Evolutionary conservation across 345 rosid species (phyloP).

Genomic region (Salix suchowensis): DNA sequence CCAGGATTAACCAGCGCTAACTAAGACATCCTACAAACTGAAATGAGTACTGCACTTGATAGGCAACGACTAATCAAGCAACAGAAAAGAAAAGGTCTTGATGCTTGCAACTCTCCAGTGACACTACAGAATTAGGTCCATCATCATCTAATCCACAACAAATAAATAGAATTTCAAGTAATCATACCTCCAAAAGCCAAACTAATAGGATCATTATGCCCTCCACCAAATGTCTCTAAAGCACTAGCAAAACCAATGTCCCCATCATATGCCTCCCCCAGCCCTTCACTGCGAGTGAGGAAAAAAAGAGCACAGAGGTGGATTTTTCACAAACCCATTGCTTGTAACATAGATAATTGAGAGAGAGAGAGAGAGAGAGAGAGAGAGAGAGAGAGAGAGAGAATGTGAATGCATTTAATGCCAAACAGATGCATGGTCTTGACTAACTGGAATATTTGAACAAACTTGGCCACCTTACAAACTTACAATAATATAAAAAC

Average conservation of each 20-base stretch:
- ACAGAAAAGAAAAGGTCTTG: neutral
- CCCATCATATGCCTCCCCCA: slow-evolving; percentile 95
- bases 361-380: neutral
- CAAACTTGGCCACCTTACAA: neutral
- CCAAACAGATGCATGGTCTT: neutral
- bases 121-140: neutral
- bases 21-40: neutral
- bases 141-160: neutral
- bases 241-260: slow-evolving; percentile 98
- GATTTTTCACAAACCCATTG: slow-evolving; percentile 10
- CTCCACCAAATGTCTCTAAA: slow-evolving; percentile 95
- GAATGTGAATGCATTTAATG: neutral
- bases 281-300: slow-evolving; percentile 70
- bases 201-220: slow-evolving; percentile 97
- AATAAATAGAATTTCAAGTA: neutral
- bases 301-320: slow-evolving; percentile 6
- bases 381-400: neutral
- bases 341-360: neutral
- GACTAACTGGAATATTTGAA: neutral
- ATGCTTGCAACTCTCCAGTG: neutral
- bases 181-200: slow-evolving; percentile 93
- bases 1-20: neutral
- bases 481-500: neutral
- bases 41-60: neutral
- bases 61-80: neutral